Base-by-base conservation (phyloP, 768 basidiomycete species). In the Amanita thiersii region DNA sequence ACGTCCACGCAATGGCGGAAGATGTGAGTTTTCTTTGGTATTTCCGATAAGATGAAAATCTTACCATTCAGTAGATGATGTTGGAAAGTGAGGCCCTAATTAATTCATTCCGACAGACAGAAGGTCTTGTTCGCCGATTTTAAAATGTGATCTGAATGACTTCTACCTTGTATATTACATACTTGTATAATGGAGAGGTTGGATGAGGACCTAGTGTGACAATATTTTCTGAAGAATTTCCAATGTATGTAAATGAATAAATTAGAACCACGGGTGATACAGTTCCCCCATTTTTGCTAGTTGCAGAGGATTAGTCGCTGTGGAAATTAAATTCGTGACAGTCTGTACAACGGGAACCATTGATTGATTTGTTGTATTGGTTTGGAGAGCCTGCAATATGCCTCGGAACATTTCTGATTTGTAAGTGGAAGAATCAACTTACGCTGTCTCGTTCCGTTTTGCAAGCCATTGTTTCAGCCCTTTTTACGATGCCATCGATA, bases 1-100 rank as follows among this genome's bases (percentile, higher is more conserved):
- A 89, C 55, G 82, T 94, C n/a, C 79, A 82, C 48, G 70, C 69
- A 39, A 94, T 93, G 87, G 88, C 93, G 4, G 80, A 89, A 56
- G 88, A 92, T 68, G 91, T 92, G 55, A 61, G 83, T 56, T 9
- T 32, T n/a, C 38, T 31, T 43, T 21, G 24, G 46, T 31, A 7
- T 35, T 39, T 28, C 43, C 17, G 11, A 23, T 20, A 10, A 4
- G 11, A 21, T 14, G 11, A 25, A 5, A 15, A n/a, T 30, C 40
- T 19, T 43, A 52, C 8, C 35, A 26, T 25, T n/a, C 12, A 17
- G 29, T 34, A 86, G 83, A 86, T 86, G 84, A 81, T 86, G 81
- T 53, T 73, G 1, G 81, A 81, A 50, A 81, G 80, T 50, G 82
- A 85, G 55, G 63, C 48, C 3, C 72, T 80, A 36, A 81, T 85